phyloP scores from a whole-genome alignment of 345 rosid species.

The Sonneratia caseolaris region DNA sequence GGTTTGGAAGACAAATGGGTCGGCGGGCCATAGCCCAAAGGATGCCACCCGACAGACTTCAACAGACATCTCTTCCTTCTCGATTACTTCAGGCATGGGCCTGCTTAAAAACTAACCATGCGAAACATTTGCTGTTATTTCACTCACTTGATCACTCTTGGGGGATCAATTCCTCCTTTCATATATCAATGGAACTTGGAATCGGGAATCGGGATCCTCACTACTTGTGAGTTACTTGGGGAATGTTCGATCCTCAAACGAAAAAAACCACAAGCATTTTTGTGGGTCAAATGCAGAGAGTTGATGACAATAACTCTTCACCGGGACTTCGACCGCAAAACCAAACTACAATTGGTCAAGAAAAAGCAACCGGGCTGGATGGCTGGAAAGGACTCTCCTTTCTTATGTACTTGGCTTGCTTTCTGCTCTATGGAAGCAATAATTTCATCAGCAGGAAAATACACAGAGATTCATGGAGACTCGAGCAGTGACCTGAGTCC shows the following conservation, averaged over 20 bases:
- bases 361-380: not conserved
- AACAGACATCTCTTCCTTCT: not conserved
- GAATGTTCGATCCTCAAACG: no score
- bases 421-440: not conserved
- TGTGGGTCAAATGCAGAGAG: not conserved
- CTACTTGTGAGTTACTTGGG: no score
- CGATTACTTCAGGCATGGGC: not conserved
- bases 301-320: not conserved
- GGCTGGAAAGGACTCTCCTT: not conserved
- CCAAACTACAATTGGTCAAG: not conserved
- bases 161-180: not conserved
- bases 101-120: not conserved
- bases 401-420: not conserved
- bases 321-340: not conserved
- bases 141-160: not conserved
- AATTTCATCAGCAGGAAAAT: not conserved
- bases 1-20: not conserved
- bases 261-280: not conserved
- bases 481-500: not conserved
- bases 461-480: not conserved
- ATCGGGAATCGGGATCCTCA: not conserved
- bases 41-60: not conserved
- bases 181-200: not conserved
- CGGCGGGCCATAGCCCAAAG: constrained; percentile 4
- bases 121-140: not conserved